Percentiles rank a stretch among this genome's conserved stretches.
These are phyloP conservation scores for Barnettozyma populi DNA, from an alignment of 805 yeast genomes.

Conservation along the genomic window DNA sequence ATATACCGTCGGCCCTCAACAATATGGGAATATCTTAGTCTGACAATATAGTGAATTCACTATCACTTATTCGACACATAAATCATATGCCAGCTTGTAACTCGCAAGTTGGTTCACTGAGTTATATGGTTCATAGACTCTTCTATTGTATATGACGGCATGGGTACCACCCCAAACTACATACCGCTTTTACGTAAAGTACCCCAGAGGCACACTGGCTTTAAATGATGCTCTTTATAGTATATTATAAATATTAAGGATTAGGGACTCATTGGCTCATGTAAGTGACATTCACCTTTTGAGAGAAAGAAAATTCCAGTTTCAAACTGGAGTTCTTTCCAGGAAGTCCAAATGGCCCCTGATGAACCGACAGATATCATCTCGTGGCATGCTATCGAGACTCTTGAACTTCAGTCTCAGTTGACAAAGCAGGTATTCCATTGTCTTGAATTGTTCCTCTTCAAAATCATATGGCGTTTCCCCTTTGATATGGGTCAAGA, in stretches of 20 bases:
- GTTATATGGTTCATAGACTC: too few relatives aligned
- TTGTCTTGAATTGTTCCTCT: not conserved
- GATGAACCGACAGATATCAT: not conserved
- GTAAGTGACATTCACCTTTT: not conserved
- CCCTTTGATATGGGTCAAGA: not conserved
- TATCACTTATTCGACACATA: too few relatives aligned
- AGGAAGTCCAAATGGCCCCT: not conserved
- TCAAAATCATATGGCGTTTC: not conserved
- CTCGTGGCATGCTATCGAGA: not conserved
- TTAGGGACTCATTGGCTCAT: not conserved
- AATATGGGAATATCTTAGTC: too few relatives aligned
- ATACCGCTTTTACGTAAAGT: too few relatives aligned
- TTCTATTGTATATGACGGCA: too few relatives aligned
- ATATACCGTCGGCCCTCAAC: too few relatives aligned
- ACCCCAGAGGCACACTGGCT: not conserved
- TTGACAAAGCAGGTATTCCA: not conserved
- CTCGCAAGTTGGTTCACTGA: too few relatives aligned
- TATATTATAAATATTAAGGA: too few relatives aligned
- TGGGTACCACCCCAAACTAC: too few relatives aligned
- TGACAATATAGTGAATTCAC: too few relatives aligned
- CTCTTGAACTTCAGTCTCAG: not conserved
- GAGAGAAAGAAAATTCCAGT: not conserved
- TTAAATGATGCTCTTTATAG: not conserved
- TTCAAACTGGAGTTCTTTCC: not conserved
- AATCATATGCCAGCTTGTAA: too few relatives aligned